Evolutionary conservation across 345 rosid species (phyloP).

Genomic region (Sisymbrium altissimum): DNA sequence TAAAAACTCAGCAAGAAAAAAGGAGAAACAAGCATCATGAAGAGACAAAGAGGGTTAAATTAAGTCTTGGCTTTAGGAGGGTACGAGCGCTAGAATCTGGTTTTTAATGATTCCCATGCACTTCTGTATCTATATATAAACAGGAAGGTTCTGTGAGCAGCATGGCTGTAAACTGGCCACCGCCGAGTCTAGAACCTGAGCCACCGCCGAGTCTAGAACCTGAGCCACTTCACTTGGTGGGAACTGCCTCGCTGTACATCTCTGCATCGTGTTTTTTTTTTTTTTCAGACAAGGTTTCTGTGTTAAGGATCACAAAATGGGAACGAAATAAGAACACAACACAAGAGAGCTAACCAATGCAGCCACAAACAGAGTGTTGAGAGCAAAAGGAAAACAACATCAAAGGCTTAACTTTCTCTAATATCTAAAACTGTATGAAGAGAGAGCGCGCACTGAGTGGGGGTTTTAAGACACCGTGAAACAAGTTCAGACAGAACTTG

Average conservation of each 20-base stretch:
- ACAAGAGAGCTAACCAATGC: no score
- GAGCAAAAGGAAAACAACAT: no score
- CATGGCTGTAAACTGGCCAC: slow-evolving; percentile 72
- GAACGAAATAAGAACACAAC: background rate
- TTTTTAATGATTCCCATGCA: slow-evolving; percentile 79
- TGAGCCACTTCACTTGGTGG: slow-evolving; percentile 78
- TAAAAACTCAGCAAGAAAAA: no score
- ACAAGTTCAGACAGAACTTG: slow-evolving; percentile 62
- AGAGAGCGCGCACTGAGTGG: no score
- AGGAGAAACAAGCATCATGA: slow-evolving; percentile 14
- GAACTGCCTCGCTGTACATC: slow-evolving; percentile 75
- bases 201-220: no score
- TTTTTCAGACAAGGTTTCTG: background rate
- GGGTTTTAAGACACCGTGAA: no score
- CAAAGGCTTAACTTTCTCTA: no score
- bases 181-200: slow-evolving; percentile 75
- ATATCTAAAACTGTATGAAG: no score
- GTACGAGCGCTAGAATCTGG: slow-evolving; percentile 61
- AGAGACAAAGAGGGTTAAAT: slow-evolving; percentile 3
- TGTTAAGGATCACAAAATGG: slow-evolving; percentile 1
- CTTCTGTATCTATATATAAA: slow-evolving; percentile 81
- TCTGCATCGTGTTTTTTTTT: slow-evolving; percentile 47
- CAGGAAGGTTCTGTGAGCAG: slow-evolving; percentile 69
- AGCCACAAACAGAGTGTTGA: no score
- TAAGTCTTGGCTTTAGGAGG: slow-evolving; percentile 37